phyloP scores from a whole-genome alignment of 148 eudicot genomes.

The Camellia sinensis region DNA sequence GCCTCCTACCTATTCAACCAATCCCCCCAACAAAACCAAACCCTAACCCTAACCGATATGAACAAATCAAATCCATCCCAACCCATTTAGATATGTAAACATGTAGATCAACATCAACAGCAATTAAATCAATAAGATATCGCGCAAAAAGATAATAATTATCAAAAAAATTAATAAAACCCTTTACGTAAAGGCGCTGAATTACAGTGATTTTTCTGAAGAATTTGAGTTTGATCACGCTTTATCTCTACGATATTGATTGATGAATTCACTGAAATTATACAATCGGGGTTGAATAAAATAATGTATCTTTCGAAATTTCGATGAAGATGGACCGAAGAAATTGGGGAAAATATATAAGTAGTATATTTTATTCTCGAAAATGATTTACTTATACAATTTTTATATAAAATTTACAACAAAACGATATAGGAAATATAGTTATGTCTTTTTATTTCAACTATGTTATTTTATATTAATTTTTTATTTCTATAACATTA shows the following conservation, averaged over 20 bases:
- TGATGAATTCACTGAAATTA: conserved; percentile 1
- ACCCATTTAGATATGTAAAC: background rate
- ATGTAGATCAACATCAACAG: background rate
- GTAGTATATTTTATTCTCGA: no score
- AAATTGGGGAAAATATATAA: background rate
- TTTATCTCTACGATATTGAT: background rate
- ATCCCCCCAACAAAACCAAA: conserved; percentile 22
- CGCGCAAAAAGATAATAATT: background rate
- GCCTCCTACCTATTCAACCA: background rate
- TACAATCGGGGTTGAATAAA: background rate
- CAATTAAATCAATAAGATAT: background rate
- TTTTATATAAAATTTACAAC: no score
- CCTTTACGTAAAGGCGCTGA: background rate
- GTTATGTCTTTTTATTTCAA: no score
- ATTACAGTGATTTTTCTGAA: conserved; percentile 9
- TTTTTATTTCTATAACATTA: no score
- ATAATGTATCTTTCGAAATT: background rate
- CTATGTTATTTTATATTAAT: no score
- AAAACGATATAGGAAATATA: no score
- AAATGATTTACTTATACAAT: no score
- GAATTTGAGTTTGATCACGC: background rate
- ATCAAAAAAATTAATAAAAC: background rate
- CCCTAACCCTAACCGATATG: conserved; percentile 20
- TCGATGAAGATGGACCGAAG: background rate
- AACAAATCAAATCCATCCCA: background rate